Evolutionary conservation across 2,329 filamentous ascomycete species (phyloP), one percentile per base, ranked within the genome.

Genomic region (Verruconis gallopava): DNA sequence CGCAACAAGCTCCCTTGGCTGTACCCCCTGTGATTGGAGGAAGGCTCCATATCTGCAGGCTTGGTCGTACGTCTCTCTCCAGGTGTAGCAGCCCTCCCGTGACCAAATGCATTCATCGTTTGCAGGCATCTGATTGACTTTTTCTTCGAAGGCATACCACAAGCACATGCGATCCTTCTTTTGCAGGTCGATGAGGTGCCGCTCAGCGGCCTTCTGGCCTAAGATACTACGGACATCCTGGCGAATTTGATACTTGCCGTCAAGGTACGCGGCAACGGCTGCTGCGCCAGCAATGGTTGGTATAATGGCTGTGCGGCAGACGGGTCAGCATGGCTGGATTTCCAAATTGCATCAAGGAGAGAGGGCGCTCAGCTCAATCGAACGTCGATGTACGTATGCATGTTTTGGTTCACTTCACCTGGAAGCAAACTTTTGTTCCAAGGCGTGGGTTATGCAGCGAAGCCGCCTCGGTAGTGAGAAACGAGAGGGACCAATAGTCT

Each of bases 31-130:
- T 5, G 52, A 44, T 21, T 74, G 63, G 50, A 79, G 77, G 61
- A 73, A 80, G 45, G 77, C 68, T 0, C 69, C 78, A 48, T 72
- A 81, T 50, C 74, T 74, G 48, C 73, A 69, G 5, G 63, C 65
- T n/a, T 68, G 65, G n/a, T 67, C 62, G 42, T 73, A 69, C 0
- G 72, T 55, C 48, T 79, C 63, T 15, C 60, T 60, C 60, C 71
- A 81, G 2, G 75, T 78, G 57, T 75, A 78, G 49, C 64, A 68
- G 17, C 71, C 69, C 35, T 65, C 64, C 9, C 77, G 72, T 30
- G 77, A 79, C 81, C 81, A 85, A 50, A 86, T 69, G 49, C 73
- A 75, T 44, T 72, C 66, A 35, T 68, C 66, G 42, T 72, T 61
- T 4, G 57, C 20, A 6, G 69, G 71, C 21, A 71, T 65, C 15